These are phyloP conservation scores for Talaromyces sp. DNA, from an alignment of 2,329 filamentous ascomycete species.

Conservation along the genomic window DNA sequence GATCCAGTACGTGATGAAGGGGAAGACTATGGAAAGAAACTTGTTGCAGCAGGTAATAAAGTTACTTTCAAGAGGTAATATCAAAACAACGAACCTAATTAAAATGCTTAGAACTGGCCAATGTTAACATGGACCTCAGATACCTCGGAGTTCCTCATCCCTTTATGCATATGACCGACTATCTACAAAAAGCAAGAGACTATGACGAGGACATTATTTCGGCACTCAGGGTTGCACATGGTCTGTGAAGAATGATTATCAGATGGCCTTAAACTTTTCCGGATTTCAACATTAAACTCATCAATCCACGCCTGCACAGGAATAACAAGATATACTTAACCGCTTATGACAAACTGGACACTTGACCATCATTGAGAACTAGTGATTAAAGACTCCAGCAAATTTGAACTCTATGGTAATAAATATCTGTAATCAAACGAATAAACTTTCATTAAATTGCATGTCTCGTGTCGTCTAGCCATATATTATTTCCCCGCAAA, in stretches of 20 bases:
- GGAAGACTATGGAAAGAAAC: slow-evolving; percentile 37
- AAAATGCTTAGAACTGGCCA: slow-evolving; percentile 18
- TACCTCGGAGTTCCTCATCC: neutral
- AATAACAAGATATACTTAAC: neutral
- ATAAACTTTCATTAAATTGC: neutral
- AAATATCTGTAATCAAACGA: neutral
- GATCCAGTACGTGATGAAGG: slow-evolving; percentile 43
- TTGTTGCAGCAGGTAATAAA: slow-evolving; percentile 33
- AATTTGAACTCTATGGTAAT: neutral
- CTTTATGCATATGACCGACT: neutral
- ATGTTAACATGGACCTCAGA: neutral
- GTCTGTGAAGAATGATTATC: neutral
- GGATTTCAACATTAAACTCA: neutral
- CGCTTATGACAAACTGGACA: neutral
- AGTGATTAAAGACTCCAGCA: neutral
- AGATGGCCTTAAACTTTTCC: neutral
- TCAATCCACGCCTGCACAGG: neutral
- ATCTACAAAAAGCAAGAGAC: slow-evolving; percentile 22
- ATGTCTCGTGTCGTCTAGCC: neutral
- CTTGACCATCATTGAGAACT: neutral
- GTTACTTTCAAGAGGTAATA: slow-evolving; percentile 31
- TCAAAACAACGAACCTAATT: slow-evolving; percentile 30
- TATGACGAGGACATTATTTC: slow-evolving; percentile 17
- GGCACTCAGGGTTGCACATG: neutral
- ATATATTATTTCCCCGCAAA: neutral